phyloP scores from a whole-genome alignment of 2,329 filamentous ascomycete species.

The Xylariales sp. region DNA sequence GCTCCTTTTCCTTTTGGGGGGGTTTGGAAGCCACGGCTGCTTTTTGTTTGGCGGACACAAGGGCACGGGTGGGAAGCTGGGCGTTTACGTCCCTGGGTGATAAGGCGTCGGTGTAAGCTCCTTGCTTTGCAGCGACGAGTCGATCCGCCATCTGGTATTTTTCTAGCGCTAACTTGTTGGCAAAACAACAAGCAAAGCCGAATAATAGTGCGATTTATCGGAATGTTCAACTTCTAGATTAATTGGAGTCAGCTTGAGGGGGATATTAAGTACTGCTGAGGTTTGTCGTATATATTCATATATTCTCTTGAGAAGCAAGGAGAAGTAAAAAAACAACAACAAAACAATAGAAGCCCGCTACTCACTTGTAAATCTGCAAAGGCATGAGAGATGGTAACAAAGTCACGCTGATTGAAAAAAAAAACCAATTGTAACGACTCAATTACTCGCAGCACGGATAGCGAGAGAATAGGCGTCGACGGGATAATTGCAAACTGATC shows the following conservation, averaged over 20 bases:
- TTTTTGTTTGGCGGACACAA: constrained; percentile 61
- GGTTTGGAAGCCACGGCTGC: constrained; percentile 55
- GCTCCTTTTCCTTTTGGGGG: constrained; percentile 69
- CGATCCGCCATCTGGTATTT: constrained; percentile 59
- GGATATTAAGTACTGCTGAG: not conserved
- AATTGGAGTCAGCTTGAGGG: not conserved
- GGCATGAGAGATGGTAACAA: constrained; percentile 38
- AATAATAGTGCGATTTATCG: constrained; percentile 23
- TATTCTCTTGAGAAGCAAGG: not conserved
- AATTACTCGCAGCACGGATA: constrained; percentile 31
- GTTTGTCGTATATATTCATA: not conserved
- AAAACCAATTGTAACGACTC: constrained; percentile 4
- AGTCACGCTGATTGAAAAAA: constrained; percentile 27
- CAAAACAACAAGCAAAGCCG: constrained; percentile 27
- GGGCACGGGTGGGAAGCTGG: constrained; percentile 57
- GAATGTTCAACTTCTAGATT: constrained; percentile 22
- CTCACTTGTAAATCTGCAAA: constrained; percentile 35
- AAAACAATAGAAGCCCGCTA: constrained; percentile 9
- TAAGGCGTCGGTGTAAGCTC: constrained; percentile 70
- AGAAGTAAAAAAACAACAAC: constrained; percentile 17
- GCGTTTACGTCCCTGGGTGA: constrained; percentile 74
- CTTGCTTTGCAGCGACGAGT: constrained; percentile 60
- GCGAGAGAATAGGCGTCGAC: constrained; percentile 31
- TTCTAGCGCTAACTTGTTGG: constrained; percentile 23
- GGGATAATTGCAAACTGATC: constrained; percentile 38